Evolutionary conservation across 2,329 filamentous ascomycete genomes (phyloP), one percentile per base, ranked within the genome.

Genomic region (Coniella lustricola): DNA sequence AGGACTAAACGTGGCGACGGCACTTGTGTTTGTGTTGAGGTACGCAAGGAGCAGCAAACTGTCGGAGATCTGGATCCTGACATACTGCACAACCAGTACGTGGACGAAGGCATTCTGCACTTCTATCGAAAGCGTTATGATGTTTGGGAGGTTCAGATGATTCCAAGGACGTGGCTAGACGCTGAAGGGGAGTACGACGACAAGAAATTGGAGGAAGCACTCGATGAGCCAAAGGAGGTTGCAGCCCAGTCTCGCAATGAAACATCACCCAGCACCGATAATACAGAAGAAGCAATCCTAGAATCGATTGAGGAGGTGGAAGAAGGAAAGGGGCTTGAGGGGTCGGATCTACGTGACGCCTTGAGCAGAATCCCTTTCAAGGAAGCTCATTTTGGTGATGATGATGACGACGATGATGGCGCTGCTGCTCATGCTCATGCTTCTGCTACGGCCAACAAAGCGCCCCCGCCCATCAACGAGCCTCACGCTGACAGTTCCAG

Each of bases 71-170:
- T 50, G 13, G 39, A 46, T 10, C 43, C 44, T 7, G 44, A 38
- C 5, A 20, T 4, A 7, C 8, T 50, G 17, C 31, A 47, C 33
- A 40, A 47, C 14, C 22, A 40, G 13, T 52, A 35, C 14, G 47
- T 50, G 29, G 39, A 29, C 21, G 33, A 52, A 25, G 43, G 46
- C 20, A 33, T 50, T 9, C 25, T 50, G 32, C 29, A 52, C 3
- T 35, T 43, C 7, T 44, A 52, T 5, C 32, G 47, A 14, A n/a
- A 38, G 4, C 50, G 50, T 2, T 52, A 40, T 20, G 43, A 50
- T 17, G 43, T 52, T 2, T 33, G 22, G n/a, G 16, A 37, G 20
- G 32, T 29, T 1, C 17, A 32, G 7, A 16, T 44, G 12, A 36
- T 36, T 12, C 50, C 50, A 0, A 51, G 38, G 29, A 25, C 35